Base-by-base conservation (phyloP, 2,329 filamentous ascomycete species). In the Aureobasidium namibiae region DNA sequence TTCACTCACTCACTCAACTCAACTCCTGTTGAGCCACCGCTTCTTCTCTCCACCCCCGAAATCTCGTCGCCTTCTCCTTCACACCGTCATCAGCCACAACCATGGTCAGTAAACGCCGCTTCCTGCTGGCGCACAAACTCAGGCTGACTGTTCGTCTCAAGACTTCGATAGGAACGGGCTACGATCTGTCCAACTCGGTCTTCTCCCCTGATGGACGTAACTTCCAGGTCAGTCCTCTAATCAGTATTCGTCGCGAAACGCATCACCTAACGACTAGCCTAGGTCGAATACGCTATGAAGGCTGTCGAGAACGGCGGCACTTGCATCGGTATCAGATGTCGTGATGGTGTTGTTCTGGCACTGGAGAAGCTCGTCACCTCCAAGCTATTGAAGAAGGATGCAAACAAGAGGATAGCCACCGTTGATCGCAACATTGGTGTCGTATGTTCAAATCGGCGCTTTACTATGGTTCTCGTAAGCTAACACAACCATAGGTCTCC, bases 141-240 rank as follows among this genome's bases (percentile, higher is more conserved):
- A 13, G 26, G 24, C 54, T 57, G 33, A 49, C 45, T 26, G n/a
- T 41, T 9, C 21, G 21, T 44, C 53, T 26, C 13, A 48, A 99
- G 94, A 99, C 94, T 72, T 99, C 94, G 73, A 99, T 99, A 88
- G 94, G 94, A 73, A 99, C 94, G 70, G 94, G 94, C 72, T 99
- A 99, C 80, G 94, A 99, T 85, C 88, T 99, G 70, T 90, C 90
- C 74, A 99, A 99, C 84, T 97, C 94, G 72, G 95, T 97, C 80
- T 99, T 97, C 82, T 97, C 94, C 50, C 94, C 94, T 66, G 94
- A 99, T 79, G 94, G 94, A 73, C 89, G 94, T 69, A 99, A 99
- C 77, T 99, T 99, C 77, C 94, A 99, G 78, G 90, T 95, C 72
- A 63, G 59, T 11, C 44, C 50, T 24, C 14, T 11, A 24, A n/a